phyloP scores from a whole-genome alignment of 768 basidiomycete genomes.

The Amanita jacksonii region DNA sequence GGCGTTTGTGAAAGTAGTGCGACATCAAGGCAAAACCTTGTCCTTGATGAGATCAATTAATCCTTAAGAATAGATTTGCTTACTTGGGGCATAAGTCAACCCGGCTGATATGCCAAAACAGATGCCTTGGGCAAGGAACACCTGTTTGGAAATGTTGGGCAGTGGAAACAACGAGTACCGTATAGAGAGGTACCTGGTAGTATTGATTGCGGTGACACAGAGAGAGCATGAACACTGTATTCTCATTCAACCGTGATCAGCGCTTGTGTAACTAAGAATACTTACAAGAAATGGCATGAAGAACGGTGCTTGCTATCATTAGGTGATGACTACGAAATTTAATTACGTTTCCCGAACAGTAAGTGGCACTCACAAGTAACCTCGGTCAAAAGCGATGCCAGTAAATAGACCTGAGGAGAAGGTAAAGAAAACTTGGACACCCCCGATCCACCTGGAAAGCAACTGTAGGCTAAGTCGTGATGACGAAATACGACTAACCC shows the following conservation, averaged over 20 bases:
- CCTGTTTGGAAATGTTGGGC: constrained; percentile 17
- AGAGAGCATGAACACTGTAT: constrained; percentile 25
- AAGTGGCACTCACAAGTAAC: constrained; percentile 30
- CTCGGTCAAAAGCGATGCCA: constrained; percentile 41
- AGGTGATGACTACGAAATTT: constrained; percentile 14
- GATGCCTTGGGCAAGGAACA: constrained; percentile 45
- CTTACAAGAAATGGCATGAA: constrained; percentile 22
- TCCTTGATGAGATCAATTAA: not conserved
- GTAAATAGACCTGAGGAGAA: constrained; percentile 36
- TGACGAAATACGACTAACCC: constrained; percentile 13
- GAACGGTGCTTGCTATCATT: constrained; percentile 13
- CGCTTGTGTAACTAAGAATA: not conserved
- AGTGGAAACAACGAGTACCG: too few relatives aligned
- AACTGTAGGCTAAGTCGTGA: not conserved
- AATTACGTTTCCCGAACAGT: not conserved
- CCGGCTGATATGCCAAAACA: constrained; percentile 39
- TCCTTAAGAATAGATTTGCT: constrained; percentile 1
- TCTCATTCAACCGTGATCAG: not conserved
- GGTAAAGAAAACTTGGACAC: constrained; percentile 39
- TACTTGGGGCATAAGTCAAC: constrained; percentile 33
- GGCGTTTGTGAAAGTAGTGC: constrained; percentile 41
- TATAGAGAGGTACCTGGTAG: constrained; percentile 21
- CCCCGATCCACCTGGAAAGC: constrained; percentile 38
- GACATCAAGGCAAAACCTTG: constrained; percentile 35
- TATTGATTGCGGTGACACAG: constrained; percentile 23